These are phyloP conservation scores for Globisporangium ultimum DNA, from an alignment of 352 stramenopile genomes.

Conservation along the genomic window DNA sequence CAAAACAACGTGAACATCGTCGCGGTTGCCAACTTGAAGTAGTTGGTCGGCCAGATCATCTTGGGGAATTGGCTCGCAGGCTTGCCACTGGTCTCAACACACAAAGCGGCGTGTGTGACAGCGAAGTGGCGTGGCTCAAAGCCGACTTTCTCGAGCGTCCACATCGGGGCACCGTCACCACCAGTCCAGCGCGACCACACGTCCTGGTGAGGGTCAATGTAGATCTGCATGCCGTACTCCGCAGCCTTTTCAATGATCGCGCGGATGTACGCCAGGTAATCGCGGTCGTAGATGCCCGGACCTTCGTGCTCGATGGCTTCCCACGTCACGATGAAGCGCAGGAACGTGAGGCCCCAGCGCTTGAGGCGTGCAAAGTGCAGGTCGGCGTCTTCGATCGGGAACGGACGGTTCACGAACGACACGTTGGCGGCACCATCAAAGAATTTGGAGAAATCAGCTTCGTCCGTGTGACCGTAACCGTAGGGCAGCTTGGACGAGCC, in stretches of 20 bases:
- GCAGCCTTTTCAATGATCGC: conserved; percentile 52
- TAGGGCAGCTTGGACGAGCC: conserved; percentile 85
- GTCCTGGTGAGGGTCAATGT: conserved; percentile 91
- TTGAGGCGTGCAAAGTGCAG: conserved; percentile 76
- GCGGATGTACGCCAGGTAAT: conserved; percentile 80
- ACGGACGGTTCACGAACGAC: conserved; percentile 82
- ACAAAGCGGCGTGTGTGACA: conserved; percentile 69
- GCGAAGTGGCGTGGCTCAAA: conserved; percentile 76
- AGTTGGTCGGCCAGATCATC: conserved; percentile 93
- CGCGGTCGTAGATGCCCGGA: conserved; percentile 76
- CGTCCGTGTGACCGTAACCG: conserved; percentile 55
- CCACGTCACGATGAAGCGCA: conserved; percentile 88
- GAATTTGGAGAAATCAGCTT: conserved; percentile 16
- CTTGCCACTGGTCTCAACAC: conserved; percentile 53
- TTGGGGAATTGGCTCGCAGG: conserved; percentile 58
- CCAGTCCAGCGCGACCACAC: conserved; percentile 91
- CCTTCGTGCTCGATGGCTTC: conserved; percentile 89
- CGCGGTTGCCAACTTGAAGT: conserved; percentile 86
- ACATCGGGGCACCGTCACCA: conserved; percentile 86
- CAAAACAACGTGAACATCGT: conserved; percentile 95
- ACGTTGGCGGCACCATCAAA: conserved; percentile 61
- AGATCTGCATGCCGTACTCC: conserved; percentile 69
- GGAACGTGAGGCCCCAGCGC: no score
- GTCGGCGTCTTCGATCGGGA: conserved; percentile 78
- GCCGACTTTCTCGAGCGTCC: conserved; percentile 82